phyloP scores from a whole-genome alignment of 805 yeast species.

The Groenewaldozyma salmanticensis region DNA sequence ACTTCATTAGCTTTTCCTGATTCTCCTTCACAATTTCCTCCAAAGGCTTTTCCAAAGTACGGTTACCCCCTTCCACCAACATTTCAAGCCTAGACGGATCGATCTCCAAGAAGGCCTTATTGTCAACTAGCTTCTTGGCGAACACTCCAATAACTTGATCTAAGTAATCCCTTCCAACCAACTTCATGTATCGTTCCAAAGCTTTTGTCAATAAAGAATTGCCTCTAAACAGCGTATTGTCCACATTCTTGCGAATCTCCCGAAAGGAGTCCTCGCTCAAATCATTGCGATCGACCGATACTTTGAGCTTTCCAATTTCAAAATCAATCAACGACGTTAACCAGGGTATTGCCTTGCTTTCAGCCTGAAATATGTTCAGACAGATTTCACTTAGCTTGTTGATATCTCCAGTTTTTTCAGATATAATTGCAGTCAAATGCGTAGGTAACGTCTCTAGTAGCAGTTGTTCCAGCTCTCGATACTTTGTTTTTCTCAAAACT shows the following conservation, averaged over 20 bases:
- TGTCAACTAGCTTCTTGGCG: constrained; percentile 42
- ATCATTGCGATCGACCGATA: constrained; percentile 1
- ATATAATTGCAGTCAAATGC: constrained; percentile 33
- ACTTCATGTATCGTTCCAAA: constrained; percentile 62
- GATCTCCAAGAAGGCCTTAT: constrained; percentile 57
- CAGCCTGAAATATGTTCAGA: constrained; percentile 64
- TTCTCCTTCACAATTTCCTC: constrained; percentile 38
- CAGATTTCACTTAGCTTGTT: constrained; percentile 32
- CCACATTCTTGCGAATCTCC: constrained; percentile 26
- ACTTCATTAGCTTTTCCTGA: constrained; percentile 38
- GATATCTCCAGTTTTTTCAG: constrained; percentile 20
- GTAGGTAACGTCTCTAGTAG: constrained; percentile 26
- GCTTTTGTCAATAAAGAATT: constrained; percentile 76
- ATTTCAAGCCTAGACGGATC: constrained; percentile 54
- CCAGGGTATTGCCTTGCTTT: constrained; percentile 64
- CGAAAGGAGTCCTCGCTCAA: constrained; percentile 2
- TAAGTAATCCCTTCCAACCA: constrained; percentile 72
- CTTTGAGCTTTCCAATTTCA: constrained; percentile 37
- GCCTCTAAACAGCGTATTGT: constrained; percentile 70
- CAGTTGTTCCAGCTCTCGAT: constrained; percentile 53
- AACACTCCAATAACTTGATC: constrained; percentile 65
- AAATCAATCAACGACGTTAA: constrained; percentile 55
- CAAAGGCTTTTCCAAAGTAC: constrained; percentile 17
- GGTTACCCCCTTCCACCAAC: constrained; percentile 17
- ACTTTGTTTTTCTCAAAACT: constrained; percentile 46